Evolutionary conservation across 768 basidiomycete genomes (phyloP).

Genomic region (Cystoderma amianthinum): DNA sequence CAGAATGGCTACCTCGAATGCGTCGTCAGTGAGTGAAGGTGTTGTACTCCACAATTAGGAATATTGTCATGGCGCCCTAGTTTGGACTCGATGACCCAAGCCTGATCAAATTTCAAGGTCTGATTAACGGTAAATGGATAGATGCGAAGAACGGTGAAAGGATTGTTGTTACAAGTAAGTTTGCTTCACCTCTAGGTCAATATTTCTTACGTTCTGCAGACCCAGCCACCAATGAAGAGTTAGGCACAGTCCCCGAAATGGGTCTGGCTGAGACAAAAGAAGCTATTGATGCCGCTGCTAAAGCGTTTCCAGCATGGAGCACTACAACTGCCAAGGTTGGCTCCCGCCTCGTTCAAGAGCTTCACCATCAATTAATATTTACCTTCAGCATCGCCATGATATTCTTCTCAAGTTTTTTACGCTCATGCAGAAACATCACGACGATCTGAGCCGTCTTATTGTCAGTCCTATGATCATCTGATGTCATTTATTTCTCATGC

Average conservation of each 20-base stretch:
- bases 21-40: slow-evolving; percentile 23
- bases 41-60: too few relatives aligned
- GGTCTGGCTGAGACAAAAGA: slow-evolving; percentile 74
- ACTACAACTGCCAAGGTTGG: slow-evolving; percentile 80
- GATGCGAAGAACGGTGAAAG: slow-evolving; percentile 68
- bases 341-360: slow-evolving; percentile 1
- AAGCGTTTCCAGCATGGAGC: slow-evolving; percentile 82
- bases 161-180: slow-evolving; percentile 73
- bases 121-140: slow-evolving; percentile 84
- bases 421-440: slow-evolving; percentile 77
- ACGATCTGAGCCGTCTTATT: slow-evolving; percentile 84
- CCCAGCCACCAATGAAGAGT: slow-evolving; percentile 77
- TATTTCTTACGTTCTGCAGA: slow-evolving; percentile 41
- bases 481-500: slow-evolving; percentile 16
- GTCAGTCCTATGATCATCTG: slow-evolving; percentile 35
- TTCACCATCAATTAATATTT: background rate
- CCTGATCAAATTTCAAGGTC: slow-evolving; percentile 67
- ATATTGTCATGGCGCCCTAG: too few relatives aligned
- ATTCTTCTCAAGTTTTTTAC: slow-evolving; percentile 72
- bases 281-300: slow-evolving; percentile 77
- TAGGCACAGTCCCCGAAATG: slow-evolving; percentile 90
- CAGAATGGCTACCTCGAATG: slow-evolving; percentile 58
- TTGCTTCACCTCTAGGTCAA: slow-evolving; percentile 1
- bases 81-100: slow-evolving; percentile 74
- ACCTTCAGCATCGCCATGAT: slow-evolving; percentile 67